phyloP scores from a whole-genome alignment of 1,139 yeast genomes.

The Groenewaldozyma auringiensis region DNA sequence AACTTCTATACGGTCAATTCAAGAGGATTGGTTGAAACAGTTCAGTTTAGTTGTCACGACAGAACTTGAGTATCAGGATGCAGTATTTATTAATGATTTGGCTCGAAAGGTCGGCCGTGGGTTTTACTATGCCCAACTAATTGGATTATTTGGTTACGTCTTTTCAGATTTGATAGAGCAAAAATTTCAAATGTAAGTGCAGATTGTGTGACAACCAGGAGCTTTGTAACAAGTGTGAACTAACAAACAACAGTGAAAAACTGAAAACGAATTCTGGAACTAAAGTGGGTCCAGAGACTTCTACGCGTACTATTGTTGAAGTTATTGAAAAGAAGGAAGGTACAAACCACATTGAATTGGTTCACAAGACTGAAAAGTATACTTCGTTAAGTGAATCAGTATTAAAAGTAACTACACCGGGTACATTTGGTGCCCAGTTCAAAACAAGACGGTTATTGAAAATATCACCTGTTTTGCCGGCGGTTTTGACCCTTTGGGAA shows the following conservation, averaged over 20 bases:
- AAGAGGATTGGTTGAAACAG: constrained; percentile 40
- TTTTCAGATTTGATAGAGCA: constrained; percentile 72
- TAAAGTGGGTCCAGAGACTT: constrained; percentile 42
- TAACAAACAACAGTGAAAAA: constrained; percentile 36
- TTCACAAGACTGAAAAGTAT: constrained; percentile 52
- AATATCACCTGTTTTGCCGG: constrained; percentile 55
- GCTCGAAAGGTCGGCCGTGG: constrained; percentile 55
- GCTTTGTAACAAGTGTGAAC: not conserved
- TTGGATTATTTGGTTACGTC: constrained; percentile 78
- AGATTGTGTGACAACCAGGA: not conserved
- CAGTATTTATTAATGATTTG: constrained; percentile 36
- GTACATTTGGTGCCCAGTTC: constrained; percentile 27
- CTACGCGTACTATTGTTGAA: constrained; percentile 44
- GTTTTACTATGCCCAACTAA: constrained; percentile 58
- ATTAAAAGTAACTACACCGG: constrained; percentile 20
- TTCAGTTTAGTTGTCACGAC: constrained; percentile 75
- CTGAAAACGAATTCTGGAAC: constrained; percentile 41
- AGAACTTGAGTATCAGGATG: constrained; percentile 43
- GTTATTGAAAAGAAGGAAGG: constrained; percentile 40
- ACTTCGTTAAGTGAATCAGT: constrained; percentile 34
- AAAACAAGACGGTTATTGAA: constrained; percentile 51
- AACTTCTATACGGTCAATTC: constrained; percentile 31
- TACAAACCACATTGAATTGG: constrained; percentile 39
- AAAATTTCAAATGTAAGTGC: constrained; percentile 32
- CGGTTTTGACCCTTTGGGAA: constrained; percentile 47